Base-by-base conservation (phyloP, 2,329 filamentous ascomycete species). In the Endoconidiophora polonica region DNA sequence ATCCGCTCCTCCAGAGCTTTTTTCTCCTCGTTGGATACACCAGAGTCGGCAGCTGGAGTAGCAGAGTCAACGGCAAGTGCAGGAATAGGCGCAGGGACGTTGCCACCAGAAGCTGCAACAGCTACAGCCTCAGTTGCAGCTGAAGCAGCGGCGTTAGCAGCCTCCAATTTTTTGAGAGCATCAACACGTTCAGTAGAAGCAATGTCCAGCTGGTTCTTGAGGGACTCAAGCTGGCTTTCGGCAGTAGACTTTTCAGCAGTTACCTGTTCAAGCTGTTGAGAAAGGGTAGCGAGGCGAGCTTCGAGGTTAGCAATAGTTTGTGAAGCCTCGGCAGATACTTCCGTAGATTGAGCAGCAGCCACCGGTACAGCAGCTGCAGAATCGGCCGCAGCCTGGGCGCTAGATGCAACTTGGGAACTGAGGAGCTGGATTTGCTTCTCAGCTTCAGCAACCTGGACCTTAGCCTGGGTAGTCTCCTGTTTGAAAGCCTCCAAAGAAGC, bases 121-220 rank as follows among this genome's bases (percentile, higher is more conserved):
- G 77, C 73, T 1, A 73, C 73, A 7, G 68, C 66, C 46, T 79
- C 71, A 33, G 75, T 62, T 7, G 77, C 74, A 54, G 76, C 69
- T 50, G 86, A 82, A 42, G 83, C 70, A 57, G 86, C 78, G 4
- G 72, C 67, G 50, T 77, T 73, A 1, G 73, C 74, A 7, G 68
- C 66, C 47, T 79, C 71, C 10, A 94, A 67, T 54, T 83, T 77
- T 52, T 76, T 67, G 55, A 86, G 76, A n/a, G 85, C 69, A 2
- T 69, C 69, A 16, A 78, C 70, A 62, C 85, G 87, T 60, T 91
- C 79, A 7, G 77, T 68, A 5, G 68, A 79, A 48, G 81, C 72
- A 1, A 69, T 70, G 41, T 80, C 77, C 7, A 91, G 72, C 56
- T 88, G 76, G 56, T 78, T 74, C 20, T 66, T 70, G 7, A 52